These are phyloP conservation scores for Helicostylum pulchrum DNA, from an alignment of 192 early-diverging fungal genomes.

Conservation along the genomic window DNA sequence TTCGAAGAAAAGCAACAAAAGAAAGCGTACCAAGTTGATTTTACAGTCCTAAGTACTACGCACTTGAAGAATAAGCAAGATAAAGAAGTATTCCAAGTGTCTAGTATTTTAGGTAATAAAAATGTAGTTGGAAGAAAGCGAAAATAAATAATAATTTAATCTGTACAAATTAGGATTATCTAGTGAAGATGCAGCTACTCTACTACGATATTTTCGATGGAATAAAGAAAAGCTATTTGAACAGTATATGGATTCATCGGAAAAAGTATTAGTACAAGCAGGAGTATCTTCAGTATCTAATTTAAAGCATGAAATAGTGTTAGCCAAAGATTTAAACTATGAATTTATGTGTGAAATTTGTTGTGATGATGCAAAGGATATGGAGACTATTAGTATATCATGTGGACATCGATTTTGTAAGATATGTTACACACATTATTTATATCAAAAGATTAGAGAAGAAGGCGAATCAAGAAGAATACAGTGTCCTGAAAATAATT, in stretches of 20 bases:
- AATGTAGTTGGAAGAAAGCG: not conserved
- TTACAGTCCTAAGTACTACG: slow-evolving; percentile 53
- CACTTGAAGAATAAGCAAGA: slow-evolving; percentile 66
- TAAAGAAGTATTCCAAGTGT: slow-evolving; percentile 67
- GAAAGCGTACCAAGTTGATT: slow-evolving; percentile 74
- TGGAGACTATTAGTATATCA: slow-evolving; percentile 67
- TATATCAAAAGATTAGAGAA: slow-evolving; percentile 77
- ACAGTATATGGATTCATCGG: slow-evolving; percentile 68
- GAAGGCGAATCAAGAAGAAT: slow-evolving; percentile 90
- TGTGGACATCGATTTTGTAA: slow-evolving; percentile 90
- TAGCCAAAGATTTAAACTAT: slow-evolving; percentile 10
- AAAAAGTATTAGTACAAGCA: slow-evolving; percentile 53
- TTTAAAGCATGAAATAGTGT: slow-evolving; percentile 19
- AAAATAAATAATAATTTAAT: not conserved
- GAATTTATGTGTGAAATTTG: slow-evolving; percentile 89
- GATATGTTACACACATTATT: slow-evolving; percentile 84
- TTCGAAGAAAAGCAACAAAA: slow-evolving; percentile 62
- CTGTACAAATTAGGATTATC: slow-evolving; percentile 31
- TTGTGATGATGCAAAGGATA: slow-evolving; percentile 62
- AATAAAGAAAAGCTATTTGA: slow-evolving; percentile 89
- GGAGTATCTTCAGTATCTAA: slow-evolving; percentile 45
- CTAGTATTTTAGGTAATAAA: slow-evolving; percentile 61
- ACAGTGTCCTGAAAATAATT: slow-evolving; percentile 76
- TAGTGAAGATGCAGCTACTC: slow-evolving; percentile 69
- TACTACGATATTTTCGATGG: slow-evolving; percentile 80